phyloP scores from a whole-genome alignment of 2,329 filamentous ascomycete species.

The Lecanosticta acicola region DNA sequence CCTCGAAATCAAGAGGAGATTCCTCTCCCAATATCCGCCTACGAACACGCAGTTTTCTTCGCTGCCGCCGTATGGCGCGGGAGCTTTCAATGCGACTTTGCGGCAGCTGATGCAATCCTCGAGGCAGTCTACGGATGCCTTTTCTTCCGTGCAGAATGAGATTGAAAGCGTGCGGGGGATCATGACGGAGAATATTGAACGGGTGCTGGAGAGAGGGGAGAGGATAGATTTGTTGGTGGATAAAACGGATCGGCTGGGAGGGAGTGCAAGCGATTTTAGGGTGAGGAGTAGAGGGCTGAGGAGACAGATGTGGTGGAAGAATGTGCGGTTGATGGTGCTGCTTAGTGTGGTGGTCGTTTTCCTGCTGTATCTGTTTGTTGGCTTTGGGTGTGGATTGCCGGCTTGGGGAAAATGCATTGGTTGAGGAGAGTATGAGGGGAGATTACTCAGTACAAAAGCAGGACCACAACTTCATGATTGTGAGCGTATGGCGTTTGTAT shows the following conservation, averaged over 20 bases:
- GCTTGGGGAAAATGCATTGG: constrained; percentile 26
- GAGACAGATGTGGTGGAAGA: constrained; percentile 99
- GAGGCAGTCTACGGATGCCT: constrained; percentile 76
- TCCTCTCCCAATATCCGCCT: constrained; percentile 65
- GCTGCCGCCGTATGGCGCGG: constrained; percentile 85
- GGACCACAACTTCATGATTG: background rate
- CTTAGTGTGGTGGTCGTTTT: constrained; percentile 66
- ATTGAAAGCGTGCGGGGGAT: constrained; percentile 89
- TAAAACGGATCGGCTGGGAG: constrained; percentile 89
- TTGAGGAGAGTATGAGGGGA: background rate
- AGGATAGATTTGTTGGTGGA: constrained; percentile 89
- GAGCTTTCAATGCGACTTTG: constrained; percentile 75
- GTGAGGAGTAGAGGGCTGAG: constrained; percentile 80
- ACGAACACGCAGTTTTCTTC: constrained; percentile 64
- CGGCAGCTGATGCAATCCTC: constrained; percentile 75
- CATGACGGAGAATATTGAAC: constrained; percentile 93
- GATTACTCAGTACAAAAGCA: background rate
- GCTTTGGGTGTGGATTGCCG: constrained; percentile 66
- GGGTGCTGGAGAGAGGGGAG: constrained; percentile 81
- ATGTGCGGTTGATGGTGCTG: constrained; percentile 86
- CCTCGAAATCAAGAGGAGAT: constrained; percentile 82
- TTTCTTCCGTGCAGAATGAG: constrained; percentile 76
- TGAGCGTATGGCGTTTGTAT: constrained; percentile 1
- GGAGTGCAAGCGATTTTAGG: constrained; percentile 82
- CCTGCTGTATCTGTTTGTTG: constrained; percentile 64